Evolutionary conservation across 202 grass and related monocot species (phyloP).

Genomic region (Setaria viridis): DNA sequence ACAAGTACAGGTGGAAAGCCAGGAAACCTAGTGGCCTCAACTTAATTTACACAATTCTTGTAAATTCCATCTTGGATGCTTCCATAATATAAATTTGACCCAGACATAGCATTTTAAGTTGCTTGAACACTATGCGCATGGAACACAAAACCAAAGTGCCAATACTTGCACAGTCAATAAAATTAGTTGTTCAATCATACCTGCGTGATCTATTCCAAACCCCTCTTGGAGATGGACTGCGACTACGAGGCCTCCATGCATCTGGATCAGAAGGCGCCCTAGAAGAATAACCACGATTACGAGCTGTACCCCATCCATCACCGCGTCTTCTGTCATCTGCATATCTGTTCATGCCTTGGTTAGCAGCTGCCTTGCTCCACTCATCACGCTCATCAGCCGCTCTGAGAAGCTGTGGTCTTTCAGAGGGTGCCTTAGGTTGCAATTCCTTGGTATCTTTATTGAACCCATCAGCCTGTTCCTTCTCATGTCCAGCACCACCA

Average conservation of each 20-base stretch:
- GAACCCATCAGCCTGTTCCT: slow-evolving; percentile 40
- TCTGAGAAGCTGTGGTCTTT: slow-evolving; percentile 48
- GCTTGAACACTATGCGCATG: slow-evolving; percentile 3
- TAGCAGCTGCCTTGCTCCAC: slow-evolving; percentile 51
- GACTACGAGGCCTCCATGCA: slow-evolving; percentile 63
- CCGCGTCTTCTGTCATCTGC: slow-evolving; percentile 56
- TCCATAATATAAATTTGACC: slow-evolving; percentile 9
- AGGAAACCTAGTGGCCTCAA: slow-evolving; percentile 21
- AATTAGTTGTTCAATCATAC: slow-evolving; percentile 43
- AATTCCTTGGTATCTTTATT: slow-evolving; percentile 51
- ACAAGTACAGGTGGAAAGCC: slow-evolving; percentile 20
- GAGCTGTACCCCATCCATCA: slow-evolving; percentile 54
- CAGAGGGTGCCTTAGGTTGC: slow-evolving; percentile 54
- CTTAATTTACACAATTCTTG: slow-evolving; percentile 27
- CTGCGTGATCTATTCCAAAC: slow-evolving; percentile 64
- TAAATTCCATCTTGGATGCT: slow-evolving; percentile 24
- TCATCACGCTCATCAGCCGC: slow-evolving; percentile 49
- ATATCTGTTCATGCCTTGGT: slow-evolving; percentile 57
- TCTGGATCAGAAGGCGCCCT: slow-evolving; percentile 61
- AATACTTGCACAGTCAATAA: slow-evolving; percentile 10
- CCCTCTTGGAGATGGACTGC: slow-evolving; percentile 71
- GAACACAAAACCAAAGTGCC: slow-evolving; percentile 26
- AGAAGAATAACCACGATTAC: slow-evolving; percentile 53
- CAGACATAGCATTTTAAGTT: slow-evolving; percentile 13
- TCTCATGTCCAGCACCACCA: slow-evolving; percentile 34